Percentiles rank a stretch among this genome's conserved stretches.
Evolutionary conservation across 2,329 filamentous ascomycete species (phyloP).

Genomic region (Seiridium cupressi): DNA sequence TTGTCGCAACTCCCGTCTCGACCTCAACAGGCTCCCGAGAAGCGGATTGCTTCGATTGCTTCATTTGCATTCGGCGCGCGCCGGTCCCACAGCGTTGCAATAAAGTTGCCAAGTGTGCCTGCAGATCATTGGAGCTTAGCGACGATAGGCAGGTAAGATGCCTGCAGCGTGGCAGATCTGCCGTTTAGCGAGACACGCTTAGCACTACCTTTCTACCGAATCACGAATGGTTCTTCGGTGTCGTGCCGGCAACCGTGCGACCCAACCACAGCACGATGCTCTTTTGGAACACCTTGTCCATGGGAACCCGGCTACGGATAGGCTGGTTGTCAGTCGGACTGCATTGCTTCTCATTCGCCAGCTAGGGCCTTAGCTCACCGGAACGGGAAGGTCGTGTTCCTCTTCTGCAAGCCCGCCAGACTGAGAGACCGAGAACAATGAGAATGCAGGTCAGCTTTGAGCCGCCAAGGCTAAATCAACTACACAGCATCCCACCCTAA

Average conservation of each 20-base stretch:
- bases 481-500: background rate
- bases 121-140: conserved; percentile 2
- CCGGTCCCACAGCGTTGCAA: background rate
- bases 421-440: too few relatives aligned
- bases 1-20: background rate
- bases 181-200: conserved; percentile 4
- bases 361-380: background rate
- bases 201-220: background rate
- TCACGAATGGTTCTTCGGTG: background rate
- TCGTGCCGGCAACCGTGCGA: conserved; percentile 1
- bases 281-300: background rate
- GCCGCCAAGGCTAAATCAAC: conserved; percentile 3
- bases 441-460: background rate
- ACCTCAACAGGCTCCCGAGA: background rate
- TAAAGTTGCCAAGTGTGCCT: background rate
- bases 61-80: background rate
- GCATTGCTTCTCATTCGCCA: background rate
- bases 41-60: background rate
- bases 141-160: conserved; percentile 7
- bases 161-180: conserved; percentile 5
- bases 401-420: background rate
- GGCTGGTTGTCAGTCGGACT: background rate
- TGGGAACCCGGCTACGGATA: background rate
- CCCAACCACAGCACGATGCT: background rate
- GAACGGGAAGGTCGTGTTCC: background rate